Evolutionary conservation across 2,329 filamentous ascomycete species (phyloP).

Genomic region (Amauroascus verrucosus): DNA sequence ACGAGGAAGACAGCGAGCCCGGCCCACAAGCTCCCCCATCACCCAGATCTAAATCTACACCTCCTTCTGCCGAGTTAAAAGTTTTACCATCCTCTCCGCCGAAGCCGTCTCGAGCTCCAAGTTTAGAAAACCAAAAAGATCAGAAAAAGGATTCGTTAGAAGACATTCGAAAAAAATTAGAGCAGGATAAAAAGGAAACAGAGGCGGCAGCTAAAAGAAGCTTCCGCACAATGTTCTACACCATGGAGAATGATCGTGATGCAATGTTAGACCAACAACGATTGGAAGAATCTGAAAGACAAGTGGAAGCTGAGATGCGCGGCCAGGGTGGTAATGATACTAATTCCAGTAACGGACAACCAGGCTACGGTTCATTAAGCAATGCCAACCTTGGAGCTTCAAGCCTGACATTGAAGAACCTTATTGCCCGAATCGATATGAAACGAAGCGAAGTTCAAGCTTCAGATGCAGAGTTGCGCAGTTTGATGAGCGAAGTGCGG

Average conservation of each 20-base stretch:
- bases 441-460: slow-evolving; percentile 84
- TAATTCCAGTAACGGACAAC: slow-evolving; percentile 43
- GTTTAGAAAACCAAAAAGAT: slow-evolving; percentile 50
- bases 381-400: slow-evolving; percentile 92
- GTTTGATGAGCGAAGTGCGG: slow-evolving; percentile 90
- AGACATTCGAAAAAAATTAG: slow-evolving; percentile 83
- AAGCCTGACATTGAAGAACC: slow-evolving; percentile 88
- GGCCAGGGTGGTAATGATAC: slow-evolving; percentile 45
- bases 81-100: slow-evolving; percentile 57
- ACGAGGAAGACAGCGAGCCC: slow-evolving; percentile 48
- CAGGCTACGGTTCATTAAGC: slow-evolving; percentile 78
- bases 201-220: slow-evolving; percentile 82
- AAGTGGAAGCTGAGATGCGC: slow-evolving; percentile 91
- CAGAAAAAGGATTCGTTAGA: slow-evolving; percentile 58
- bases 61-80: slow-evolving; percentile 48
- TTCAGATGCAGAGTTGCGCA: slow-evolving; percentile 83
- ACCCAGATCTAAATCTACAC: slow-evolving; percentile 44
- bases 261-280: slow-evolving; percentile 98
- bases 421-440: slow-evolving; percentile 89
- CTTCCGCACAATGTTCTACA: slow-evolving; percentile 91
- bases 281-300: slow-evolving; percentile 89
- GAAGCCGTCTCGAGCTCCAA: slow-evolving; percentile 54
- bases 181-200: slow-evolving; percentile 81
- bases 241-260: slow-evolving; percentile 84
- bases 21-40: slow-evolving; percentile 33